Conservation (phyloP, 2,329 filamentous ascomycete genomes). For the Cladosporium sp. region DNA sequence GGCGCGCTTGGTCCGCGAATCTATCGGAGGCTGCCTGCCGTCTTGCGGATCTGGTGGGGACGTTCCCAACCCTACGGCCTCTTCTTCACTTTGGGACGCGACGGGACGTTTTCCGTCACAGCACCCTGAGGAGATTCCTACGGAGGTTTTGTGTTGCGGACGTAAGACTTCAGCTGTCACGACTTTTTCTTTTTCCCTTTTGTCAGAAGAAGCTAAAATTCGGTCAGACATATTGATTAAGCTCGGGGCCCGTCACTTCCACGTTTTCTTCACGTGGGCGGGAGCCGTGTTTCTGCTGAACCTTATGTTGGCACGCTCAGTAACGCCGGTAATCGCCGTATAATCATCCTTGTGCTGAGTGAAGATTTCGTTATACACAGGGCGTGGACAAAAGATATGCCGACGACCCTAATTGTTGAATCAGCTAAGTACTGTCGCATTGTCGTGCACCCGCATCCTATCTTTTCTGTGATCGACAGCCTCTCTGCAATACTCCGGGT, state of each 20-base stretch:
- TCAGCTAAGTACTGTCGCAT: background rate
- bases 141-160: background rate
- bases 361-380: background rate
- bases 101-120: background rate
- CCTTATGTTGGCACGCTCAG: background rate
- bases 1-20: background rate
- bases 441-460: background rate
- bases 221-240: background rate
- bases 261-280: constrained; percentile 8
- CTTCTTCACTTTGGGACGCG: background rate
- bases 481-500: background rate
- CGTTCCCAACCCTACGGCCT: background rate
- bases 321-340: background rate
- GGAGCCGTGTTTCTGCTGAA: background rate
- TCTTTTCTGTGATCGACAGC: background rate
- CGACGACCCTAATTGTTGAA: background rate
- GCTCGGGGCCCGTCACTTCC: background rate
- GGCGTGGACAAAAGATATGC: background rate
- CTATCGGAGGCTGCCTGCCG: background rate
- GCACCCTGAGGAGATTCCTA: no score
- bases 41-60: background rate
- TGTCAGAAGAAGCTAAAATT: background rate
- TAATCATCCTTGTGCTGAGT: no score
- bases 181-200: background rate
- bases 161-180: background rate